Conservation (phyloP, 108 stramenopile genomes). For the Chaetoceros tenuissimus region DNA sequence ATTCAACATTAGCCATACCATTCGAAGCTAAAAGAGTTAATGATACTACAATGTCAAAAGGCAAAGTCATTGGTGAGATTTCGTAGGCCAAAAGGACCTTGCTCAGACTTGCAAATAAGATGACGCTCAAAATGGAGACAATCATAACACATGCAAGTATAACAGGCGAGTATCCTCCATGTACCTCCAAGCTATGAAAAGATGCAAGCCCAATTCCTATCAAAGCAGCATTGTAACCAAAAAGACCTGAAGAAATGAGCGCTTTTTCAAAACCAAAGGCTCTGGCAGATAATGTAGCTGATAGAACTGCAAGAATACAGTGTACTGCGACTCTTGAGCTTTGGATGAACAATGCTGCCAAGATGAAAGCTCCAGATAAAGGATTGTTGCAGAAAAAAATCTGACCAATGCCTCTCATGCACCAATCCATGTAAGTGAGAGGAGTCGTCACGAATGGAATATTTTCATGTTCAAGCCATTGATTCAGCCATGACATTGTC, state of each 20-base stretch:
- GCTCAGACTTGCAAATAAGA: constrained; percentile 9
- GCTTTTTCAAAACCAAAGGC: constrained; percentile 26
- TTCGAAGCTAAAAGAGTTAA: constrained; percentile 14
- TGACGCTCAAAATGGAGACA: constrained; percentile 9
- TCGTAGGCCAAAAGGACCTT: constrained; percentile 23
- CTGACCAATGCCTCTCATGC: constrained; percentile 23
- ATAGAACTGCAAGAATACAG: constrained; percentile 19
- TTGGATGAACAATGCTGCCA: constrained; percentile 24
- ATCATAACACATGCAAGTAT: constrained; percentile 3
- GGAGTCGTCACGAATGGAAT: too few species aligned
- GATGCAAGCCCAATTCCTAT: constrained; percentile 26
- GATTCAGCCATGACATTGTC: too few species aligned
- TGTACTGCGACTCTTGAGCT: constrained; percentile 25
- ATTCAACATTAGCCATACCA: constrained; percentile 6
- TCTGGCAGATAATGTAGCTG: constrained; percentile 13
- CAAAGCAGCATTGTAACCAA: constrained; percentile 29
- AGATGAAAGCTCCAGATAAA: constrained; percentile 19
- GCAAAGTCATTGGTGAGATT: constrained; percentile 31
- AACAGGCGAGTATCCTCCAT: too few species aligned
- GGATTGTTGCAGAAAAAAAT: constrained; percentile 32
- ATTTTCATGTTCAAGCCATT: too few species aligned
- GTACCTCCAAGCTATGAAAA: too few species aligned
- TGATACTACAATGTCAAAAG: constrained; percentile 20
- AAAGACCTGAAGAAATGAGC: constrained; percentile 19
- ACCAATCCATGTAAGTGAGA: constrained; percentile 15